These are phyloP conservation scores for Chondrus crispus DNA, from an alignment of 23 red algal genomes.

Conservation along the genomic window DNA sequence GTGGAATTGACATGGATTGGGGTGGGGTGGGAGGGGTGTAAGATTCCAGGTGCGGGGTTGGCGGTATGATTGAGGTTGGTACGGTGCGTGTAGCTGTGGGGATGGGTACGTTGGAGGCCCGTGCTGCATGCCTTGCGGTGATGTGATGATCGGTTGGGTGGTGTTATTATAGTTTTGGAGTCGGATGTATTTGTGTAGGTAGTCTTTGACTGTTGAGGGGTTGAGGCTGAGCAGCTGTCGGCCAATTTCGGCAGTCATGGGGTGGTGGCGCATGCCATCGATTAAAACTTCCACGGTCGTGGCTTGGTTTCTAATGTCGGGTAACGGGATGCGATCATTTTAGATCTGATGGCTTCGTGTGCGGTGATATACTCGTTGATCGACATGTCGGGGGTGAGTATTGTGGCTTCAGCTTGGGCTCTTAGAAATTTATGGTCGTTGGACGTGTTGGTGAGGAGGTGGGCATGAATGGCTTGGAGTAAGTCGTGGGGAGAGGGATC, in stretches of 20 bases:
- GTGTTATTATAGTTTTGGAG: too few species aligned
- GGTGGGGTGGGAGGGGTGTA: too few species aligned
- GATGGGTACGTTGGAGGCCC: too few species aligned
- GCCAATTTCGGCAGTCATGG: neutral
- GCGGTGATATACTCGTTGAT: neutral
- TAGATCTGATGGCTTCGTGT: neutral
- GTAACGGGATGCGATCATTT: neutral
- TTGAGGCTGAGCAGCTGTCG: neutral
- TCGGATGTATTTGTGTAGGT: neutral
- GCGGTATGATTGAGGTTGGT: neutral
- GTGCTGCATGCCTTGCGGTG: too few species aligned
- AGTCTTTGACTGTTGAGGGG: neutral
- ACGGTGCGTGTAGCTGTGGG: too few species aligned
- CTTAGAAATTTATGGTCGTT: neutral
- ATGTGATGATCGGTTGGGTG: too few species aligned
- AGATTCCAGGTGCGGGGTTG: too few species aligned
- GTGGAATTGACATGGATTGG: too few species aligned
- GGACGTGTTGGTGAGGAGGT: neutral
- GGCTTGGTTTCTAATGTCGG: neutral
- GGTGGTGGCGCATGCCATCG: neutral
- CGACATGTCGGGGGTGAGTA: neutral
- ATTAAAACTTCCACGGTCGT: neutral
- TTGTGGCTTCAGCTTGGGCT: neutral
- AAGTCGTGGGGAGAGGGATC: neutral
- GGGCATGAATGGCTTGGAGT: neutral